A percentile compares a stretch with the other conserved stretches of the same genome.
These are phyloP conservation scores for Cylindrotheca fusiformis DNA, from an alignment of 108 stramenopile genomes.

Conservation along the genomic window DNA sequence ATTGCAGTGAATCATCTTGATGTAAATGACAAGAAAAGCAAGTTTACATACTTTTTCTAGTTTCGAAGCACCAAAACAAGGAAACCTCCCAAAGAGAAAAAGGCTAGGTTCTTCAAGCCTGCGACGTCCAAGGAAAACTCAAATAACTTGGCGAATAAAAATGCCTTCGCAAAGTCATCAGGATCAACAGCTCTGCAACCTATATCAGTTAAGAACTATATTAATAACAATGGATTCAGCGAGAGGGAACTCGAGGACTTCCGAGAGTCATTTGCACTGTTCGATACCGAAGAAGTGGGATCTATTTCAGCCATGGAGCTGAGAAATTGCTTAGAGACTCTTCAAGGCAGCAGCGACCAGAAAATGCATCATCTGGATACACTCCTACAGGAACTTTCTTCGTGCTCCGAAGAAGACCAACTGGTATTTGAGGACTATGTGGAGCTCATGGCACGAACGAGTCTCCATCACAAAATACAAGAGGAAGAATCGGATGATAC, in stretches of 20 bases:
- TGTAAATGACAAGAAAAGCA: too few species aligned
- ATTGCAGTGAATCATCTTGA: too few species aligned
- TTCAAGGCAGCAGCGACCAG: slow-evolving; percentile 1
- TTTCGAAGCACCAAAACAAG: too few species aligned
- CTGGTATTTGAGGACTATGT: slow-evolving; percentile 81
- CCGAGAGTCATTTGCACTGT: slow-evolving; percentile 31
- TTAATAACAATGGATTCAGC: slow-evolving; percentile 24
- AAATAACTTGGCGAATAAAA: too few species aligned
- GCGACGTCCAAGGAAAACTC: too few species aligned
- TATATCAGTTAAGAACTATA: too few species aligned
- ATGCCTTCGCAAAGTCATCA: too few species aligned
- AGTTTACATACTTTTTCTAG: too few species aligned
- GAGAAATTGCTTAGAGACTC: slow-evolving; percentile 7
- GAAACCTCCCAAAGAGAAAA: too few species aligned
- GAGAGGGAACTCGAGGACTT: slow-evolving; percentile 32
- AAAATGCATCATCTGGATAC: slow-evolving; percentile 21
- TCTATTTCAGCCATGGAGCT: slow-evolving; percentile 16
- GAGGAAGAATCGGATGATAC: slow-evolving; percentile 37
- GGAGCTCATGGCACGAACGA: slow-evolving; percentile 87
- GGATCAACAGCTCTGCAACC: too few species aligned
- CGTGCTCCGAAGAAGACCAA: slow-evolving; percentile 10
- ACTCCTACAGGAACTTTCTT: slow-evolving; percentile 11
- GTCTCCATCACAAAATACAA: slow-evolving; percentile 52
- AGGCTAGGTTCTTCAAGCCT: too few species aligned
- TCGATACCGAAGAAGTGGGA: slow-evolving; percentile 29